phyloP scores from a whole-genome alignment of 495 filamentous ascomycete genomes.

The Penicillium ucsense region DNA sequence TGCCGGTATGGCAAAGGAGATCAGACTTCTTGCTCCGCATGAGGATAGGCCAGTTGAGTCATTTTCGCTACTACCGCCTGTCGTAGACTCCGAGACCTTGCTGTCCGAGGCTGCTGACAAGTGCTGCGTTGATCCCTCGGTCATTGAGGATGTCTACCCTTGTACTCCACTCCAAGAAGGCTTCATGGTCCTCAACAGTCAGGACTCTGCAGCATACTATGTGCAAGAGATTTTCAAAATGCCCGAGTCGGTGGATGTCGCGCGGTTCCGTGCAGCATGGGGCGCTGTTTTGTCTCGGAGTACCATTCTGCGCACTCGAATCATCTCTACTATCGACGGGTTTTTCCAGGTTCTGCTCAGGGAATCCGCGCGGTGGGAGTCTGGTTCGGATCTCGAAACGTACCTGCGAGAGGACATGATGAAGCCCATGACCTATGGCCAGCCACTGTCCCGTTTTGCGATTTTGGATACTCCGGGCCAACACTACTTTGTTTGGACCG shows the following conservation, averaged over 20 bases:
- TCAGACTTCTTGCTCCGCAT: neutral
- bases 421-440: neutral
- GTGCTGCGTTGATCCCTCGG: neutral
- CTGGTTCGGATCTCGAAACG: neutral
- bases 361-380: neutral
- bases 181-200: neutral
- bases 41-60: neutral
- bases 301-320: neutral
- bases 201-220: neutral
- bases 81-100: neutral
- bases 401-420: neutral
- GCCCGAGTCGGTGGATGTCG: neutral
- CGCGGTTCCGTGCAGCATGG: neutral
- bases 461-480: neutral
- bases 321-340: neutral
- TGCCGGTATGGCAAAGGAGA: slow-evolving; percentile 3
- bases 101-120: neutral
- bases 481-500: slow-evolving; percentile 14
- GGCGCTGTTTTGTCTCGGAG: neutral
- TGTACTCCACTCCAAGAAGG: neutral
- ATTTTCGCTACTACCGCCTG: neutral
- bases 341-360: neutral
- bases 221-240: neutral
- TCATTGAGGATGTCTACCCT: neutral
- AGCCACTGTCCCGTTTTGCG: neutral